These are phyloP conservation scores for Claviceps sp. DNA, from an alignment of 2,329 filamentous ascomycete genomes.

Conservation along the genomic window DNA sequence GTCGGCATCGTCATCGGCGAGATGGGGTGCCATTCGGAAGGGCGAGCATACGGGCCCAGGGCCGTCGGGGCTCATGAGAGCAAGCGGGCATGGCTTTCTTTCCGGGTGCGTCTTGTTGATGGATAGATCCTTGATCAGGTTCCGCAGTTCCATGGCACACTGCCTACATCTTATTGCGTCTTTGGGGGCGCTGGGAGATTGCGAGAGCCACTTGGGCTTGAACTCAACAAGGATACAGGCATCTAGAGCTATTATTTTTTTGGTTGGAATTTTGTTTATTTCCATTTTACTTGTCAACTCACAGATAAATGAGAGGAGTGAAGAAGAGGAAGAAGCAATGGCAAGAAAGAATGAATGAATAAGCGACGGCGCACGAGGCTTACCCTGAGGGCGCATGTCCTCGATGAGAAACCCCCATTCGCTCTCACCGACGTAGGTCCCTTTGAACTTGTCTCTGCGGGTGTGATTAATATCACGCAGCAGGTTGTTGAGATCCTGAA, in stretches of 20 bases:
- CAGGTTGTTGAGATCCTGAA: slow-evolving; percentile 36
- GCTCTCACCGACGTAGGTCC: slow-evolving; percentile 36
- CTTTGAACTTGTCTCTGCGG: slow-evolving; percentile 31
- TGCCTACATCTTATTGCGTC: slow-evolving; percentile 56
- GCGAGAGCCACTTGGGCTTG: slow-evolving; percentile 74
- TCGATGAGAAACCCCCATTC: slow-evolving; percentile 59
- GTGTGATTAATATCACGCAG: slow-evolving; percentile 34
- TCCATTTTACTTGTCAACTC: not conserved
- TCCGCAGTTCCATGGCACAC: slow-evolving; percentile 43
- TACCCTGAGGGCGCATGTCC: slow-evolving; percentile 45
- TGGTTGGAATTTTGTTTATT: not conserved
- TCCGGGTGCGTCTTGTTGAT: slow-evolving; percentile 21
- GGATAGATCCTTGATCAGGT: slow-evolving; percentile 19
- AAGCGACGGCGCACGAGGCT: slow-evolving; percentile 2
- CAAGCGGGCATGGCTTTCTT: slow-evolving; percentile 48
- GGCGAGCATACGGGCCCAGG: slow-evolving; percentile 29
- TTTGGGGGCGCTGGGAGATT: slow-evolving; percentile 57
- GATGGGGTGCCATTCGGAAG: slow-evolving; percentile 24
- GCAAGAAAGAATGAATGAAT: slow-evolving; percentile 3
- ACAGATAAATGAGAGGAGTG: not conserved
- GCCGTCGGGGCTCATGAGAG: slow-evolving; percentile 41
- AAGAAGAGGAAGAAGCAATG: slow-evolving; percentile 3
- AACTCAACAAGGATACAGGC: slow-evolving; percentile 48
- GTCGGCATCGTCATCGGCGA: slow-evolving; percentile 15
- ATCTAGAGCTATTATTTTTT: slow-evolving; percentile 13